Conservation (phyloP, 2,329 filamentous ascomycete genomes). For the Pseudogymnoascus sp. region DNA sequence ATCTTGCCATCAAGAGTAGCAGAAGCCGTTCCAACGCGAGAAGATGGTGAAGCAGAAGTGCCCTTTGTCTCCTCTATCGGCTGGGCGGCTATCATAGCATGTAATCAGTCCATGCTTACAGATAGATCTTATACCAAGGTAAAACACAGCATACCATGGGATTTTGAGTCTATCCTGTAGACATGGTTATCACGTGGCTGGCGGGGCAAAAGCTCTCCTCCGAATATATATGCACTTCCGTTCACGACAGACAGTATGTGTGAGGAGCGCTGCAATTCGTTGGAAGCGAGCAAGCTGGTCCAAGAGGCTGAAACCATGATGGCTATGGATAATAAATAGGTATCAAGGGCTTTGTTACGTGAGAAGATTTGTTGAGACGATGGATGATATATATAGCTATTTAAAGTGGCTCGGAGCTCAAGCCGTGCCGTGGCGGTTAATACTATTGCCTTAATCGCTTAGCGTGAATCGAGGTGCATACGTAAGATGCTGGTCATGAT, state of each 20-base stretch:
- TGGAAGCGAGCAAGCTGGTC: constrained; percentile 22
- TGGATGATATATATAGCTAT: not conserved
- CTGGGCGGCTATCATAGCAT: not conserved
- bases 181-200: constrained; percentile 44
- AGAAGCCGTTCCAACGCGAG: constrained; percentile 50
- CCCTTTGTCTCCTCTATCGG: not conserved
- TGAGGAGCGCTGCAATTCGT: constrained; percentile 42
- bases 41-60: constrained; percentile 33
- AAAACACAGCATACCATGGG: not conserved
- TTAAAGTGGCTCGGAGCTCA: not conserved
- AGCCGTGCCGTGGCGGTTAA: not conserved
- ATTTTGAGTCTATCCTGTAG: constrained; percentile 32
- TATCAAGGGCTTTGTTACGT: not conserved
- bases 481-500: not conserved
- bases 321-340: not conserved
- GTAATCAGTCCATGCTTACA: not conserved
- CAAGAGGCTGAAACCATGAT: constrained; percentile 20
- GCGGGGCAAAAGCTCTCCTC: constrained; percentile 44
- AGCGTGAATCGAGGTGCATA: not conserved
- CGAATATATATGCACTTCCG: constrained; percentile 39
- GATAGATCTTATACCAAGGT: not conserved
- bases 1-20: constrained; percentile 40
- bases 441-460: not conserved
- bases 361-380: not conserved
- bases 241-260: constrained; percentile 39